A percentile compares a stretch with the other conserved stretches of the same genome.
Evolutionary conservation across 306 rosid genomes (phyloP).

Genomic region (Spatholobus suberectus): DNA sequence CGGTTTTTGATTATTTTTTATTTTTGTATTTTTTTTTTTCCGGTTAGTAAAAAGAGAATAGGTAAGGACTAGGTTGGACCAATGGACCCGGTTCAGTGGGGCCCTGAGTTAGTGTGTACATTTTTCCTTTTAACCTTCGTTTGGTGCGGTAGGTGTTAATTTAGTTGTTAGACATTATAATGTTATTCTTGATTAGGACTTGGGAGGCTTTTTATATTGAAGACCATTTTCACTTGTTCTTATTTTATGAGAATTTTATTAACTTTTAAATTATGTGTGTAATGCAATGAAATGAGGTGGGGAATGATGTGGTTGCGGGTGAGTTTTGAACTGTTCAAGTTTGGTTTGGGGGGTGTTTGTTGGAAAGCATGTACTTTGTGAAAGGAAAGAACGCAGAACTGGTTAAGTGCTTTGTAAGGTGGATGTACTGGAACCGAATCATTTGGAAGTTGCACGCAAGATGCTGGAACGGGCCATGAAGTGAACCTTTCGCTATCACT

Average conservation of each 20-base stretch:
- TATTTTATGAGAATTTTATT: not conserved
- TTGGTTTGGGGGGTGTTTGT: conserved; percentile 42
- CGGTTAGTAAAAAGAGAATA: not conserved
- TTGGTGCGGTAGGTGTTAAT: conserved; percentile 53
- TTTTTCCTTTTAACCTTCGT: conserved; percentile 34
- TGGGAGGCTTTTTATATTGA: conserved; percentile 13
- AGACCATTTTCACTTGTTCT: not conserved
- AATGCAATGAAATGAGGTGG: not conserved
- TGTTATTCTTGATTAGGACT: conserved; percentile 49
- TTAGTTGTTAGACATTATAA: conserved; percentile 36
- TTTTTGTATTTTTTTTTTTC: too few species aligned
- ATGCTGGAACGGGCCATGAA: conserved; percentile 9
- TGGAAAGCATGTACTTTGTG: conserved; percentile 52
- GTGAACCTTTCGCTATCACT: conserved; percentile 37
- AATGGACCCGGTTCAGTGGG: conserved; percentile 50
- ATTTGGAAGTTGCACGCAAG: conserved; percentile 26
- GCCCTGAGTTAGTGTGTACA: conserved; percentile 54
- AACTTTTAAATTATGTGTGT: not conserved
- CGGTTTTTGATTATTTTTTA: conserved; percentile 54
- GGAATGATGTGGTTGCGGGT: not conserved
- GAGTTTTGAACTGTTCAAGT: conserved; percentile 36
- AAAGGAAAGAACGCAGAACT: conserved; percentile 1
- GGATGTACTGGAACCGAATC: conserved; percentile 39
- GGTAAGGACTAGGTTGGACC: not conserved
- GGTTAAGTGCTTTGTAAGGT: conserved; percentile 29